Base-by-base conservation (phyloP, 495 filamentous ascomycete species). In the Tuber magnatum region DNA sequence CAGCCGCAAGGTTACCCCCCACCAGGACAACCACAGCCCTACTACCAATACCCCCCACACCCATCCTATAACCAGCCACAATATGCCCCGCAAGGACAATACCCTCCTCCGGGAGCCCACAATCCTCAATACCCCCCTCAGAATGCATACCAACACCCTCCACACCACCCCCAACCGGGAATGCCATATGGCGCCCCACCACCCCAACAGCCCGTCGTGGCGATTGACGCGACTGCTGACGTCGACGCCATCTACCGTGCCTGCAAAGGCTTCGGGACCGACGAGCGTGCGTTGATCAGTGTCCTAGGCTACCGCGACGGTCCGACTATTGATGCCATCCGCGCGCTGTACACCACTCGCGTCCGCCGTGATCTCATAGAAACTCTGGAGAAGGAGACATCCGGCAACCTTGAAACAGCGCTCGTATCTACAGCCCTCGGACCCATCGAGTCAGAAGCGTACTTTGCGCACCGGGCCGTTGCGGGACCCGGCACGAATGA, bases 201-300 rank as follows among this genome's bases (percentile, higher is more conserved):
- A 39, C 83, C 81, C 41, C 83, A 82, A 68, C 83, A 82, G 38
- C 83, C 83, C 80, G 65, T 46, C 80, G 68, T 76, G 2, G 71
- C 42, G 9, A 76, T 83, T 48, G 78, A 94, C 74, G 89, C 87
- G 70, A 86, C 84, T 3, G 81, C 83, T 2, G 89, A 96, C 74
- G 92, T 92, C 0, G 88, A 93, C 70, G 86, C 83, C 14, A 86
- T 97, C 38, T 87, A 92, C 72, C 88, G 88, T 79, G 93, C 94
- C 3, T 97, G 97, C 92, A 96, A 96, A 85, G 93, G 94, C 12
- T 91, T 95, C 74, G 94, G 94, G 68, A 97, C 94, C 0, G 90
- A 97, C 79, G 94, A 97, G 83, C 89, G 88, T 71, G 83, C 88
- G 0, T 85, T 97, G 0, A 92, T 94, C 79, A 83, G 85, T 0